These are phyloP conservation scores for Eucalyptus pumila DNA, from an alignment of 345 rosid genomes.

Conservation along the genomic window DNA sequence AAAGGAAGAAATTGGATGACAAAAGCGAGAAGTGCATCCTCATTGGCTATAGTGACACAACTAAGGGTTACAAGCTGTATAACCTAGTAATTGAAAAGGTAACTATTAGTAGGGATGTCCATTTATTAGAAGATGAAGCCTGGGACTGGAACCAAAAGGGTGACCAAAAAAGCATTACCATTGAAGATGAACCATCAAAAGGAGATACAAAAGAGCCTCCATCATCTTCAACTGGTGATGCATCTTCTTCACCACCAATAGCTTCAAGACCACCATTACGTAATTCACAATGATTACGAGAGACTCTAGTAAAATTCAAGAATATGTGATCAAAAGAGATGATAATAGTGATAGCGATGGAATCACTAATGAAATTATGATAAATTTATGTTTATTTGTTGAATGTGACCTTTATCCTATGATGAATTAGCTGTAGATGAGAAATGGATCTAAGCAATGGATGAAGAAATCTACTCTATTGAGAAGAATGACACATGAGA, in stretches of 20 bases:
- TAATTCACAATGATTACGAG: rapidly evolving
- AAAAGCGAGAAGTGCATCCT: background rate
- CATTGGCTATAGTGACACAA: background rate
- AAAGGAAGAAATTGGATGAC: background rate
- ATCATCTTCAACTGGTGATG: background rate
- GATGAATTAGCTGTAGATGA: background rate
- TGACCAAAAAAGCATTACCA: background rate
- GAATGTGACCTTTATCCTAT: background rate
- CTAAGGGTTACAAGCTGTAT: background rate
- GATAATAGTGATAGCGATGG: background rate
- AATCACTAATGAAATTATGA: background rate
- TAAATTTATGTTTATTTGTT: background rate
- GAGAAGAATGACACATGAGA: background rate
- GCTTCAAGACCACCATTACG: background rate
- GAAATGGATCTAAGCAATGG: background rate
- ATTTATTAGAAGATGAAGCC: background rate
- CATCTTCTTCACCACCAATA: background rate
- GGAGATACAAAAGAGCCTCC: background rate
- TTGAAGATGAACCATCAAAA: background rate
- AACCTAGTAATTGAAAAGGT: background rate
- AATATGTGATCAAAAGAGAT: background rate
- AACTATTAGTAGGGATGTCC: background rate
- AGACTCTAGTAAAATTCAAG: background rate
- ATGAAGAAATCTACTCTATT: background rate
- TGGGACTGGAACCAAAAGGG: background rate